Conservation (phyloP, 805 yeast species). For the Blastobotrys parvus region DNA sequence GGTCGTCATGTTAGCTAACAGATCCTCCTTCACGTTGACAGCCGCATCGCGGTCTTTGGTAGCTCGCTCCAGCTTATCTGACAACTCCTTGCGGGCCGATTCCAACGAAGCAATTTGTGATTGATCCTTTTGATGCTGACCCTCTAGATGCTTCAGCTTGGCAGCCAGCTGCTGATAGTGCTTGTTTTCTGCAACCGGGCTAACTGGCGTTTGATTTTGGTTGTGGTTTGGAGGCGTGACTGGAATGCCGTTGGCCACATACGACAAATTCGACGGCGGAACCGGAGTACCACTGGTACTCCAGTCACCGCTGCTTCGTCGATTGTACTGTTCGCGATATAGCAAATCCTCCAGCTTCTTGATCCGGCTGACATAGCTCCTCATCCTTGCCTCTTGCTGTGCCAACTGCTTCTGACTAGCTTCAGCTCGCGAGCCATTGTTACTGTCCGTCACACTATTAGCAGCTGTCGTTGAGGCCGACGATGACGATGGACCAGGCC, state of each 20-base stretch:
- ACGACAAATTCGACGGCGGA: background rate
- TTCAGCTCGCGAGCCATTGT: background rate
- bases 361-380: slow-evolving; percentile 64
- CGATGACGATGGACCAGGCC: background rate
- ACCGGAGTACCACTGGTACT: background rate
- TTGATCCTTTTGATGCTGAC: background rate
- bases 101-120: slow-evolving; percentile 33
- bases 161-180: background rate
- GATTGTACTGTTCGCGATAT: slow-evolving; percentile 53
- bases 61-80: slow-evolving; percentile 24
- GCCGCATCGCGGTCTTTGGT: slow-evolving; percentile 20
- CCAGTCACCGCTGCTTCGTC: slow-evolving; percentile 1
- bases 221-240: slow-evolving; percentile 1
- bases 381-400: slow-evolving; percentile 34
- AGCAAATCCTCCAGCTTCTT: slow-evolving; percentile 67
- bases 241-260: slow-evolving; percentile 2
- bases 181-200: background rate
- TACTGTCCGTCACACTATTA: background rate
- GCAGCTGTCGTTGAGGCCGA: background rate
- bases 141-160: background rate
- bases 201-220: background rate
- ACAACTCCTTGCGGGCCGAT: slow-evolving; percentile 38
- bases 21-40: slow-evolving; percentile 46
- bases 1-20: slow-evolving; percentile 58
- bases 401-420: slow-evolving; percentile 7